These are phyloP conservation scores for Aspergillus sp. DNA, from an alignment of 2,329 filamentous ascomycete species.

Conservation along the genomic window DNA sequence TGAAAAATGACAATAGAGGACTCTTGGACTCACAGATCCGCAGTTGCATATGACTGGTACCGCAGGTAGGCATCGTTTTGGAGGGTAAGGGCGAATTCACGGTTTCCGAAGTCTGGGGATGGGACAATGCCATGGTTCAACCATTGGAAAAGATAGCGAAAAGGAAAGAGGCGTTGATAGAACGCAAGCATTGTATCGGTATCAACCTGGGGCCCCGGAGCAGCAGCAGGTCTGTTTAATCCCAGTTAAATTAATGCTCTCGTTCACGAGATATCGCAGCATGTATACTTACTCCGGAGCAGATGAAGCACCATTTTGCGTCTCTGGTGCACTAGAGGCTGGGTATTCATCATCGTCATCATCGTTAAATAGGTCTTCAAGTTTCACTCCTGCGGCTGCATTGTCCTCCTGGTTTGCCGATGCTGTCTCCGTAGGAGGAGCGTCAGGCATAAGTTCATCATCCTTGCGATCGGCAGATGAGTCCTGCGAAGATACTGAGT, in stretches of 20 bases:
- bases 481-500: slow-evolving; percentile 39
- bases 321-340: slow-evolving; percentile 52
- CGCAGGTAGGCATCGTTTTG: slow-evolving; percentile 88
- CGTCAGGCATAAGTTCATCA: slow-evolving; percentile 47
- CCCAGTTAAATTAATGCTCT: slow-evolving; percentile 22
- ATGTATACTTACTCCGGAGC: slow-evolving; percentile 41
- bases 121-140: slow-evolving; percentile 89
- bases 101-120: slow-evolving; percentile 82
- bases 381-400: slow-evolving; percentile 37
- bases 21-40: slow-evolving; percentile 56
- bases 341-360: slow-evolving; percentile 60
- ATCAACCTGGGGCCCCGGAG: slow-evolving; percentile 60
- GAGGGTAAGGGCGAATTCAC: slow-evolving; percentile 96
- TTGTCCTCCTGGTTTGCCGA: slow-evolving; percentile 12
- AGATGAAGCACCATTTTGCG: slow-evolving; percentile 43
- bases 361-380: slow-evolving; percentile 62
- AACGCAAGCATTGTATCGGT: slow-evolving; percentile 88
- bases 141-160: slow-evolving; percentile 95
- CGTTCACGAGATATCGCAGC: slow-evolving; percentile 2
- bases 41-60: slow-evolving; percentile 77
- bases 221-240: slow-evolving; percentile 29
- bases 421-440: slow-evolving; percentile 23
- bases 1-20: neutral
- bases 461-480: slow-evolving; percentile 43
- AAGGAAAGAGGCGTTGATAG: slow-evolving; percentile 94